Evolutionary conservation across 78 protist genomes (phyloP), one percentile per base, ranked within the genome.

Genomic region (Dictyostelium capitatum): DNA sequence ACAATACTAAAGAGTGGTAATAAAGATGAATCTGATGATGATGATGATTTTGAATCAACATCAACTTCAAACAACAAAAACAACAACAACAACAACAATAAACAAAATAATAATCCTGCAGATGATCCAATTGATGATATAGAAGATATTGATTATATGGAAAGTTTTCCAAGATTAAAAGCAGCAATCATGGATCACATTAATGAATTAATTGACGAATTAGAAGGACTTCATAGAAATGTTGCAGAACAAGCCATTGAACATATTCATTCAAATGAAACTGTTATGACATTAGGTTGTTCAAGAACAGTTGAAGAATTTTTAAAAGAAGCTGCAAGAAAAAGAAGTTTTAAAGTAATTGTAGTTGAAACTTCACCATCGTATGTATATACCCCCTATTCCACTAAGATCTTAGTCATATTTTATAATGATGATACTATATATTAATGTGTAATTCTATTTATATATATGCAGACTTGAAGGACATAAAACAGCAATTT

Each of bases 261-360:
- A 41, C 95, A 79, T 57, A 95, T 95, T 62, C 97, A 95, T 74
- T 37, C 93, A 30, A 95, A 95, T 70, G 97, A 97, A 47, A 82
- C 89, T 10, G 90, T 96, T 51, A 79, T 96, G 95, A 94, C 96
- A 19, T 37, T 89, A 23, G 96, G 96, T 32, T 72, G 73, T 48
- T 94, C 96, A 41, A 12, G 56, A 15, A 96, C 98, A 0, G 98
- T 96, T 17, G 87, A 79, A 56, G 85, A 72, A n/a, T 96, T 96
- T 69, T 79, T 96, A 32, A 81, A 48, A 50, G 82, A 70, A 46
- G 96, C 96, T 6, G 90, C 69, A 25, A 28, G 83, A 23, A 91
- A 91, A 12, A 79, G 95, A 37, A 87, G 78, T 50, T 82, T 95
- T 37, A 95, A 89, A 32, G 97, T 97, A 47, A 89, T 97, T 20